A percentile compares a stretch with the other conserved stretches of the same genome.
These are phyloP conservation scores for Aspergillus fumigatus DNA, from an alignment of 2,329 filamentous ascomycete species.

Conservation along the genomic window DNA sequence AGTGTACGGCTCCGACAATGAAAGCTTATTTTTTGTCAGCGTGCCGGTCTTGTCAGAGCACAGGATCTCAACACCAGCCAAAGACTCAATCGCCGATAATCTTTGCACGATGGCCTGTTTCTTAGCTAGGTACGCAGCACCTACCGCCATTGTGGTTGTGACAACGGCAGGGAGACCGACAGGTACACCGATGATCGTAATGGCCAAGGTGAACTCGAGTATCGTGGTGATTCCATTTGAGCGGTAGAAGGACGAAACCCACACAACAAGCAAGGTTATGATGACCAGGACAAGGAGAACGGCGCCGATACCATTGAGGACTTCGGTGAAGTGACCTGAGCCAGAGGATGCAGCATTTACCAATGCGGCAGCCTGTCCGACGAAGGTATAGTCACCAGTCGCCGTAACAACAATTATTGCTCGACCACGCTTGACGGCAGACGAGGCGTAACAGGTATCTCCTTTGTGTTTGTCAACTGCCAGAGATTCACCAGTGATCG, in stretches of 20 bases:
- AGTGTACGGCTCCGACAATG: constrained; percentile 77
- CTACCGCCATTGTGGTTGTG: constrained; percentile 92
- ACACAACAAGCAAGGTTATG: constrained; percentile 74
- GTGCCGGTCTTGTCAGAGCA: constrained; percentile 95
- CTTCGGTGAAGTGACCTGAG: constrained; percentile 84
- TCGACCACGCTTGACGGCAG: constrained; percentile 85
- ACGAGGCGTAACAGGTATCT: constrained; percentile 79
- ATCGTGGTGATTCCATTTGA: constrained; percentile 76
- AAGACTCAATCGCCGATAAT: constrained; percentile 84
- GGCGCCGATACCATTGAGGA: constrained; percentile 81
- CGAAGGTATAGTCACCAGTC: constrained; percentile 85
- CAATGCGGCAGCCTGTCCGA: constrained; percentile 81
- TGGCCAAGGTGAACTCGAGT: constrained; percentile 78
- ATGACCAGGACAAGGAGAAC: constrained; percentile 76
- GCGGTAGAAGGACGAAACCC: constrained; percentile 83
- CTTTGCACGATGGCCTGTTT: constrained; percentile 93
- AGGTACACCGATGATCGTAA: constrained; percentile 87
- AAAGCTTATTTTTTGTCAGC: constrained; percentile 90
- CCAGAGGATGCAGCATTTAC: constrained; percentile 71
- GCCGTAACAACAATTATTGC: constrained; percentile 76
- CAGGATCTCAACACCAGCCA: constrained; percentile 88
- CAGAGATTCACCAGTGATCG: constrained; percentile 87
- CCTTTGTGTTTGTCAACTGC: constrained; percentile 82
- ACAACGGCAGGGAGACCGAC: constrained; percentile 91
- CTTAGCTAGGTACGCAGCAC: constrained; percentile 84